Base-by-base conservation (phyloP, 2,329 filamentous ascomycete genomes). In the Pleurostoma richardsiae region DNA sequence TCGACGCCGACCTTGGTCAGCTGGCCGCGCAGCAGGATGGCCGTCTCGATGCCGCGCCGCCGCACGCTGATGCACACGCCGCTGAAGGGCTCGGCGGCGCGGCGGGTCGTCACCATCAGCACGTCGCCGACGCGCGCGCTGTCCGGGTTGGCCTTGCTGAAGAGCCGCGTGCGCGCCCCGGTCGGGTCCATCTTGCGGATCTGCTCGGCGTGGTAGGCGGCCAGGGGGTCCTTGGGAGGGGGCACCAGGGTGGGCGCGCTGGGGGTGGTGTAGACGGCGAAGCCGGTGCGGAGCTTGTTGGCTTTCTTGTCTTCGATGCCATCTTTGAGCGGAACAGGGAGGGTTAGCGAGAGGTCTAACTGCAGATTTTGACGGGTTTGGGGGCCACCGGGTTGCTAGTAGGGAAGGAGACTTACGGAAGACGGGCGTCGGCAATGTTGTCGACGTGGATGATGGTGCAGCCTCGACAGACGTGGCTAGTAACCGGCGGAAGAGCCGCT, bases 11-110 rank as follows among this genome's bases (percentile, higher is more conserved):
- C 82, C 57, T 88, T 82, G 55, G 89, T 91, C 57, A 99, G 72
- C 63, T 95, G 84, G 58, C 92, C 92, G 47, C 94, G 81, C 50
- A 99, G 76, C 49, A 96, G 72, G 46, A 99, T 85, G 4, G 88
- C 87, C 3, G 90, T 95, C 70, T 97, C 92, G 50, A 94, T 80
- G 49, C 90, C 90, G n/a, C 87, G 79, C 46, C 90, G 79, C 47
- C 91, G 87, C 64, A 99, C 91, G 62, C 86, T 87, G 62, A 99
- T 76, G 59, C 88, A 87, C 10, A 94, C 89, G 39, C 94, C 94
- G 1, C 90, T 82, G 64, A 96, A 96, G 5, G 92, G 89, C 66
- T 97, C 92, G 51, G 85, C 86, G 52, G 83, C 88, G 11, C 71
- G 64, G 65, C 85, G 86, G 60, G 89, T 86, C 39, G 89, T 89